These are phyloP conservation scores for Noccaea bulbosa DNA, from an alignment of 345 rosid species.

Conservation along the genomic window DNA sequence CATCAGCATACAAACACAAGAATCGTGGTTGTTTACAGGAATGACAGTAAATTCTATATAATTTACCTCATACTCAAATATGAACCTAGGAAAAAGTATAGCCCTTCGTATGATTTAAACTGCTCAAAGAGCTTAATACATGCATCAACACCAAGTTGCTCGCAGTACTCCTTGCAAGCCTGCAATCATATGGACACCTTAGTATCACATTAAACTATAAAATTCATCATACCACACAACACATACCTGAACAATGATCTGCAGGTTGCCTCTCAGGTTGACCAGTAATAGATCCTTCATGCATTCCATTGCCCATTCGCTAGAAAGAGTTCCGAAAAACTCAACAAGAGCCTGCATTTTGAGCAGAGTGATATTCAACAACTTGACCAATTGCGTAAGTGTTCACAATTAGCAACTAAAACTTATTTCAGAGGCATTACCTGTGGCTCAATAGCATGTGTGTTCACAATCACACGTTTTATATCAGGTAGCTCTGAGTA, in stretches of 20 bases:
- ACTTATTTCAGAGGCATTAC: slow-evolving; percentile 46
- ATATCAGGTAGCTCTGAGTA: slow-evolving; percentile 94
- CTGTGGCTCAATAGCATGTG: slow-evolving; percentile 99
- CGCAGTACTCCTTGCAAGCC: slow-evolving; percentile 98
- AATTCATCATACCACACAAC: slow-evolving; percentile 25
- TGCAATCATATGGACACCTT: slow-evolving; percentile 46
- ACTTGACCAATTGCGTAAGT: slow-evolving; percentile 5
- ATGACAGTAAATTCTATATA: slow-evolving; percentile 17
- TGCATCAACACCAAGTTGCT: slow-evolving; percentile 92
- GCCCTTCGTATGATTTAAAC: slow-evolving; percentile 96
- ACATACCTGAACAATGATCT: slow-evolving; percentile 95
- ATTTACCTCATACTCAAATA: slow-evolving; percentile 91
- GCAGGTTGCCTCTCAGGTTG: slow-evolving; percentile 93
- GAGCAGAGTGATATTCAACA: slow-evolving; percentile 22
- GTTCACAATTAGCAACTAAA: slow-evolving; percentile 1
- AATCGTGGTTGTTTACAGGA: slow-evolving; percentile 27
- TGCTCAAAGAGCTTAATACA: slow-evolving; percentile 98
- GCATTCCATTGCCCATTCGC: slow-evolving; percentile 99
- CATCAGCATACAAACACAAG: slow-evolving; percentile 14
- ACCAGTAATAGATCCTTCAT: slow-evolving; percentile 97
- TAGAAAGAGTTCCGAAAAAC: slow-evolving; percentile 95
- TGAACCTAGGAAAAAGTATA: slow-evolving; percentile 96
- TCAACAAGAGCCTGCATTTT: slow-evolving; percentile 87
- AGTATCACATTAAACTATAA: slow-evolving; percentile 24
- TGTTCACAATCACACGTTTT: slow-evolving; percentile 97